A percentile compares a stretch with the other conserved stretches of the same genome.
phyloP scores from a whole-genome alignment of 768 basidiomycete genomes.

The Amanita rubescens region DNA sequence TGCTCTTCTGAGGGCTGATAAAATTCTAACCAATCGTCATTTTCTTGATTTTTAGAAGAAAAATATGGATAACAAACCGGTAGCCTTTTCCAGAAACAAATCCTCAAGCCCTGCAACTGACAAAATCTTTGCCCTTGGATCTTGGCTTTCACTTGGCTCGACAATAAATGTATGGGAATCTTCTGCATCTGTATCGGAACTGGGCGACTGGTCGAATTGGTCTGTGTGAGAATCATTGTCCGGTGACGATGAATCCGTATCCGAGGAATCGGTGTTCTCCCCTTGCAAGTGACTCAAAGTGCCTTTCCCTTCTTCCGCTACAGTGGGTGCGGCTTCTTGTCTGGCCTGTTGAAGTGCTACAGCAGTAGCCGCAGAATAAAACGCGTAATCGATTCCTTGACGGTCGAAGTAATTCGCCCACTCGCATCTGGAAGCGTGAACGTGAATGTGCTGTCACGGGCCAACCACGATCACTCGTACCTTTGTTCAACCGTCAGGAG shows the following conservation, averaged over 20 bases:
- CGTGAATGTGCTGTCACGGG: background rate
- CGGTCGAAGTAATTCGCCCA: slow-evolving; percentile 94
- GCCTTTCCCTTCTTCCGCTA: slow-evolving; percentile 12
- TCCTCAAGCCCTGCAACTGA: slow-evolving; percentile 85
- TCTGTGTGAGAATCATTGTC: slow-evolving; percentile 21
- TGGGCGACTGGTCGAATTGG: slow-evolving; percentile 17
- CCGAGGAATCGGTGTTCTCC: background rate
- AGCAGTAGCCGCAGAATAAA: slow-evolving; percentile 91
- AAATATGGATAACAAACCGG: slow-evolving; percentile 40
- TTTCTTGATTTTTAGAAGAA: background rate
- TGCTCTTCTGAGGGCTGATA: slow-evolving; percentile 45
- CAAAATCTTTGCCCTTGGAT: slow-evolving; percentile 69
- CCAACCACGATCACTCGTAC: slow-evolving; percentile 28
- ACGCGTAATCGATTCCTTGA: slow-evolving; percentile 71
- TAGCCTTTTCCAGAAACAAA: slow-evolving; percentile 65
- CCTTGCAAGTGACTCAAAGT: background rate
- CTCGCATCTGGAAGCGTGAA: slow-evolving; percentile 38
- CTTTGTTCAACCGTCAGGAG: slow-evolving; percentile 81
- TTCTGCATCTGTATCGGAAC: slow-evolving; percentile 24
- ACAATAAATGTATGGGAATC: slow-evolving; percentile 42
- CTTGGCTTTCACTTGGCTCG: slow-evolving; percentile 43
- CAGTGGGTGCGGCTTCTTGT: slow-evolving; percentile 34
- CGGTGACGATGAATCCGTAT: background rate
- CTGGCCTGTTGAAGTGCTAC: slow-evolving; percentile 75
- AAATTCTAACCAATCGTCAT: slow-evolving; percentile 42